Base-by-base conservation (phyloP, 1,284 basidiomycete species). In the Kalmanozyma brasiliensis region DNA sequence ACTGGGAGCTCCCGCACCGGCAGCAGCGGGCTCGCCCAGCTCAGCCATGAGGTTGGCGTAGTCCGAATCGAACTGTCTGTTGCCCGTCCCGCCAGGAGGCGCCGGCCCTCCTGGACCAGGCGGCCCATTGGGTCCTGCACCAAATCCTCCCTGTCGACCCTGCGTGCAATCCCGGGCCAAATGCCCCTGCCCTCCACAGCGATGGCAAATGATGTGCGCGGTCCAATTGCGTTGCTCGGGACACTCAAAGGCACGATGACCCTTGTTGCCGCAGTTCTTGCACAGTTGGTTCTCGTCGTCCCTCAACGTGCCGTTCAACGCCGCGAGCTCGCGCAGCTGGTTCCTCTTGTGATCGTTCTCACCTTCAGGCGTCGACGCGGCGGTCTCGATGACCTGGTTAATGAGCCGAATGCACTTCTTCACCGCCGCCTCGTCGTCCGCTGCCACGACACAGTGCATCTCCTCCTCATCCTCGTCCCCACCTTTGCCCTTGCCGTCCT, bases 271-370 rank as follows among this genome's bases (percentile, higher is more conserved):
- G 84, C 94, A 97, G 81, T 96, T 97, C 85, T 97, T 94, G 85
- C 96, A 98, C 69, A 98, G 89, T 84, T 99, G 96, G 81, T 98
- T 98, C 85, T 99, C 96, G 83, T 98, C 96, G 82, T 99, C 96
- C 76, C 96, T 93, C 58, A 99, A 89, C 23, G 96, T 99, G 83
- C 96, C 96, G 83, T 99, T 99, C 51, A 99, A 85, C 17, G 94
- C 93, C 14, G 96, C 96, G 29, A 99, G 88, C 83, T 99, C 96
- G 74, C 96, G 92, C 45, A 99, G 88, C 85, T 99, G 96, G 83
- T 95, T 98, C 49, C 96, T 90, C 84, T 99, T 99, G 86, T 99
- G 96, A 82, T 98, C 95, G 82, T 99, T 99, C 84, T 98, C 93
- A 34, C 94, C 94, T 85, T 99, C 96, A 1, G 96, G 96, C 4